Percentiles rank a stretch among this genome's conserved stretches.
Evolutionary conservation across 2,329 filamentous ascomycete genomes (phyloP).

Genomic region (Neurospora crassa): DNA sequence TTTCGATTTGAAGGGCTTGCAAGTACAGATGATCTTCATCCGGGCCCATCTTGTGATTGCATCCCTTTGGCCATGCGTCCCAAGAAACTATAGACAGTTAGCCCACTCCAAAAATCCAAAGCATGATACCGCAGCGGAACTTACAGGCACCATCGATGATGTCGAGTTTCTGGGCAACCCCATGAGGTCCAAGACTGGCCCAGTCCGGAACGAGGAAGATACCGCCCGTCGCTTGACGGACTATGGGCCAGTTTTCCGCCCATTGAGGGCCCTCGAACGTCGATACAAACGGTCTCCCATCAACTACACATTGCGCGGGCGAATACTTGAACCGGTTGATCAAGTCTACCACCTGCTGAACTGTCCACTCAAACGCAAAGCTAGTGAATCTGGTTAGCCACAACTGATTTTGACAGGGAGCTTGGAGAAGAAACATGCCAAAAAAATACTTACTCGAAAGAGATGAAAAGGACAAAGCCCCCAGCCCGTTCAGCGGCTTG

Average conservation of each 20-base stretch:
- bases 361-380: conserved; percentile 18
- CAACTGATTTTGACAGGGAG: background rate
- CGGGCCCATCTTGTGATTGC: conserved; percentile 27
- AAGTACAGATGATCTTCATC: conserved; percentile 30
- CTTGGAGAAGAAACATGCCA: background rate
- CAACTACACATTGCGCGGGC: conserved; percentile 30
- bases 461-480: conserved; percentile 27
- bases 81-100: conserved; percentile 31
- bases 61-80: conserved; percentile 38
- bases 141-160: conserved; percentile 20
- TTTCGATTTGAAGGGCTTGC: conserved; percentile 28
- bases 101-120: background rate
- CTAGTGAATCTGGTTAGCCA: conserved; percentile 15
- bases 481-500: conserved; percentile 20
- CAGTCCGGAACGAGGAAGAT: conserved; percentile 36
- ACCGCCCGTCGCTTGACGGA: conserved; percentile 27
- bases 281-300: conserved; percentile 35
- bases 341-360: conserved; percentile 17
- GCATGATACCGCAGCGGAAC: background rate
- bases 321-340: conserved; percentile 29
- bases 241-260: conserved; percentile 31
- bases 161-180: conserved; percentile 16
- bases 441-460: conserved; percentile 19
- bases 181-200: conserved; percentile 31
- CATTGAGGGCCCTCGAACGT: conserved; percentile 40